Evolutionary conservation across 371 early-diverging fungal species (phyloP).

Genomic region (Syncephalastrum contaminatum): DNA sequence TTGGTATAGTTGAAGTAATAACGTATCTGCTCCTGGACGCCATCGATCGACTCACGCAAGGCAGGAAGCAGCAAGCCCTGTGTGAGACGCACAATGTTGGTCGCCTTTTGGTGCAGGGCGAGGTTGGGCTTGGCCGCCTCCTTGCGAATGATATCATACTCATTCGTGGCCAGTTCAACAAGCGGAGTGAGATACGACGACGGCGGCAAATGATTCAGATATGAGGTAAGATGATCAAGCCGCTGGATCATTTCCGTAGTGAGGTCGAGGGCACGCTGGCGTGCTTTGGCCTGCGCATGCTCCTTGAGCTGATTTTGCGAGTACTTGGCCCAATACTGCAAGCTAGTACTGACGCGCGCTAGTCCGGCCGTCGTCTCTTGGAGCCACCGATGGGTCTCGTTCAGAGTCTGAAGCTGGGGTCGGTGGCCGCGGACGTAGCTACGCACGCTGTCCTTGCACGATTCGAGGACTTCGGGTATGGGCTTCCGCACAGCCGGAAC

Average conservation of each 20-base stretch:
- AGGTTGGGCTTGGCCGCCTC: constrained; percentile 46
- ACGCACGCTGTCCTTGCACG: too few species aligned
- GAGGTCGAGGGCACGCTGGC: constrained; percentile 29
- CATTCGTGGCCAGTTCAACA: constrained; percentile 44
- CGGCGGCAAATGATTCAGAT: too few species aligned
- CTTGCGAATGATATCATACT: constrained; percentile 46
- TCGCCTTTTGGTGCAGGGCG: constrained; percentile 52
- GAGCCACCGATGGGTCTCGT: constrained; percentile 27
- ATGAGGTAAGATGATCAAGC: constrained; percentile 21
- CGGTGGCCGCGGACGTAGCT: neutral
- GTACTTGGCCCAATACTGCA: constrained; percentile 13
- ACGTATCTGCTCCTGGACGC: constrained; percentile 39
- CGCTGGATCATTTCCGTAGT: constrained; percentile 27
- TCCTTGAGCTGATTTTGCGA: constrained; percentile 26
- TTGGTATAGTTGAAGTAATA: constrained; percentile 25
- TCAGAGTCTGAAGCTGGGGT: constrained; percentile 17
- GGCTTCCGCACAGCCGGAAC: constrained; percentile 62
- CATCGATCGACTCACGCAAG: constrained; percentile 45
- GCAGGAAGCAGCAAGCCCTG: constrained; percentile 51
- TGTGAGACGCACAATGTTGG: constrained; percentile 49
- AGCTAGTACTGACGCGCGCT: constrained; percentile 17
- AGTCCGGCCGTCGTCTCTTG: constrained; percentile 26
- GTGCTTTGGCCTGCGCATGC: constrained; percentile 22
- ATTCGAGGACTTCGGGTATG: constrained; percentile 3
- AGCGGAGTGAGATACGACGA: constrained; percentile 49